A percentile compares a stretch with the other conserved stretches of the same genome.
phyloP scores from a whole-genome alignment of 1,284 basidiomycete genomes.

The Cerioporus squamosus region DNA sequence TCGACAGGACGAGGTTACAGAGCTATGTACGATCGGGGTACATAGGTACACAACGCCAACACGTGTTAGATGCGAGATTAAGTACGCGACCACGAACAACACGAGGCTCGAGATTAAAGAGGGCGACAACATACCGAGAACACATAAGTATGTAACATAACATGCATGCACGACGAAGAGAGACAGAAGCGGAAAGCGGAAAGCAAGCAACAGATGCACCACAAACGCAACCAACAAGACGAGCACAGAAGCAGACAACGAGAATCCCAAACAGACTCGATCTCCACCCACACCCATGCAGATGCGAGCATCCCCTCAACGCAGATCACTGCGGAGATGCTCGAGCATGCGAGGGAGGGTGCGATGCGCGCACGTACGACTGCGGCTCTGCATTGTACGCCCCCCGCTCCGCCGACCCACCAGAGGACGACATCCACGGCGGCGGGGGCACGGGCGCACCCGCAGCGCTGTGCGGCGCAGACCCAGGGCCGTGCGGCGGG shows the following conservation, averaged over 20 bases:
- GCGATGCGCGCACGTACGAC: slow-evolving; percentile 61
- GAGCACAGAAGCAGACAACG: neutral
- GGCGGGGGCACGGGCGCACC: slow-evolving; percentile 44
- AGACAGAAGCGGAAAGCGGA: no score
- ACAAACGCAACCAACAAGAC: no score
- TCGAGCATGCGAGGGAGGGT: slow-evolving; percentile 44
- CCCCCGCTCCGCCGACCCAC: slow-evolving; percentile 26
- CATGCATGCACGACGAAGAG: neutral
- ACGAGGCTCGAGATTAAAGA: no score
- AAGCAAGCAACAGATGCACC: no score
- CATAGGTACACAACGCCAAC: neutral
- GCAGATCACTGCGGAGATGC: slow-evolving; percentile 41
- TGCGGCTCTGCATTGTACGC: slow-evolving; percentile 55
- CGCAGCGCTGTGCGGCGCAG: slow-evolving; percentile 27
- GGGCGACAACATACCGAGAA: neutral
- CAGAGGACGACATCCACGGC: slow-evolving; percentile 48
- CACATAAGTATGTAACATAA: no score
- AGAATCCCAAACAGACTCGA: neutral
- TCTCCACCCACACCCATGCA: neutral
- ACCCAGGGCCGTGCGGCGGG: slow-evolving; percentile 28
- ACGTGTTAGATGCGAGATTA: neutral
- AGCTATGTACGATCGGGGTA: no score
- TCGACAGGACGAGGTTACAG: no score
- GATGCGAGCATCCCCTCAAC: neutral
- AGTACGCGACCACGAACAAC: neutral